Evolutionary conservation across 257 asterid species (phyloP).

Genomic region (Solanum pennellii): DNA sequence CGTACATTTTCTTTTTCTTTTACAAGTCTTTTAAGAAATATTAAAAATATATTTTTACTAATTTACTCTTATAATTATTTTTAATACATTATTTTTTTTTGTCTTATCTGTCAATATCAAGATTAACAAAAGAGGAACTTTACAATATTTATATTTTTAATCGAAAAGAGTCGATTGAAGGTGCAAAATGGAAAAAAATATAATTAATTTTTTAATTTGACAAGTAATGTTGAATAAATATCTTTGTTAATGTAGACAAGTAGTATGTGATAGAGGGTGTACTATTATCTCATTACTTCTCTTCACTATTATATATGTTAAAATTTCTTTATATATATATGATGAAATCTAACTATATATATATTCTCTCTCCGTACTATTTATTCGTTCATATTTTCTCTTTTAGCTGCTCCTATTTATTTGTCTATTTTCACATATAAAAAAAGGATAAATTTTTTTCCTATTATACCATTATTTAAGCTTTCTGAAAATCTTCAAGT

Average conservation of each 20-base stretch:
- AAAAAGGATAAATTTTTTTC: too few relatives aligned
- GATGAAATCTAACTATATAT: too few relatives aligned
- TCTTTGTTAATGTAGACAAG: rapidly evolving
- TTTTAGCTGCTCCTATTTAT: too few relatives aligned
- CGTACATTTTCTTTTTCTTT: neutral
- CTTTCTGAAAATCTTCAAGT: rapidly evolving
- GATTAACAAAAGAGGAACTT: neutral
- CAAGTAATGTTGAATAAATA: too few relatives aligned
- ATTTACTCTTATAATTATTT: too few relatives aligned
- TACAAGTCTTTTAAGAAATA: neutral
- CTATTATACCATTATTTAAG: too few relatives aligned
- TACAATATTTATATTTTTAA: neutral
- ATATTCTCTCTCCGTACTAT: rapidly evolving
- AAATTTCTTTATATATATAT: neutral
- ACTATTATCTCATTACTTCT: neutral
- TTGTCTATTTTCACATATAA: too few relatives aligned
- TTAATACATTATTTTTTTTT: rapidly evolving
- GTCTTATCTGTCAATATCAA: rapidly evolving
- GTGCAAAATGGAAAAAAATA: too few relatives aligned
- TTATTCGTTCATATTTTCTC: too few relatives aligned
- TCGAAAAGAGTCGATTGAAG: neutral
- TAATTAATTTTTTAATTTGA: too few relatives aligned
- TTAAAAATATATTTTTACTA: too few relatives aligned
- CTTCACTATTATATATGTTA: neutral
- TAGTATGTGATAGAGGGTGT: rapidly evolving